These are phyloP conservation scores for Urtica urens DNA, from an alignment of 306 rosid species.

Conservation along the genomic window DNA sequence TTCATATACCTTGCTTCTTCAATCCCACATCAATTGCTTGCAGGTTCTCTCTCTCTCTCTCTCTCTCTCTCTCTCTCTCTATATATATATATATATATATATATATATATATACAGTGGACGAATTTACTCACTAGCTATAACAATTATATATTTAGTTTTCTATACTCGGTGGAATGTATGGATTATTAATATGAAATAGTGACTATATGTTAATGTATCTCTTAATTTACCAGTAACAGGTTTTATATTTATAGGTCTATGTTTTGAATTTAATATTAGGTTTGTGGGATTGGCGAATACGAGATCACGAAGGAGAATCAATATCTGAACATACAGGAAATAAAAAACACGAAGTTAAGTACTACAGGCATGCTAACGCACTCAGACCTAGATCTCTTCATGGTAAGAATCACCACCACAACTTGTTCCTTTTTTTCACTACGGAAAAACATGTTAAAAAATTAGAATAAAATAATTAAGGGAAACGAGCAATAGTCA, in stretches of 20 bases:
- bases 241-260: too few relatives aligned
- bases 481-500: not conserved
- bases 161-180: too few relatives aligned
- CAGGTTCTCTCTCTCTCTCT: conserved; percentile 40
- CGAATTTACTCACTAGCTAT: too few relatives aligned
- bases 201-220: too few relatives aligned
- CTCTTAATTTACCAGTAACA: too few relatives aligned
- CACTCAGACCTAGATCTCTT: conserved; percentile 72
- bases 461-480: not conserved
- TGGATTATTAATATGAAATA: too few relatives aligned
- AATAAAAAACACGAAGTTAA: conserved; percentile 21
- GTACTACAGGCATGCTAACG: conserved; percentile 26
- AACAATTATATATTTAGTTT: too few relatives aligned
- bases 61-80: not conserved
- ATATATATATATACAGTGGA: not conserved
- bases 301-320: conserved; percentile 25
- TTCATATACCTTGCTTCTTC: conserved; percentile 41
- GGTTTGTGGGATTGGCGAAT: conserved; percentile 42
- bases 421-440: not conserved
- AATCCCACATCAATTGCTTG: conserved; percentile 69
- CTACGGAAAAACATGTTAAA: not conserved
- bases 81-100: not conserved
- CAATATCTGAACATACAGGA: conserved; percentile 27
- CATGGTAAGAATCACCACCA: conserved; percentile 50
- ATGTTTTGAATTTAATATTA: conserved; percentile 7